Evolutionary conservation across 441 rosid species (phyloP), one percentile per base, ranked within the genome.

Genomic region (Gossypium aridum): DNA sequence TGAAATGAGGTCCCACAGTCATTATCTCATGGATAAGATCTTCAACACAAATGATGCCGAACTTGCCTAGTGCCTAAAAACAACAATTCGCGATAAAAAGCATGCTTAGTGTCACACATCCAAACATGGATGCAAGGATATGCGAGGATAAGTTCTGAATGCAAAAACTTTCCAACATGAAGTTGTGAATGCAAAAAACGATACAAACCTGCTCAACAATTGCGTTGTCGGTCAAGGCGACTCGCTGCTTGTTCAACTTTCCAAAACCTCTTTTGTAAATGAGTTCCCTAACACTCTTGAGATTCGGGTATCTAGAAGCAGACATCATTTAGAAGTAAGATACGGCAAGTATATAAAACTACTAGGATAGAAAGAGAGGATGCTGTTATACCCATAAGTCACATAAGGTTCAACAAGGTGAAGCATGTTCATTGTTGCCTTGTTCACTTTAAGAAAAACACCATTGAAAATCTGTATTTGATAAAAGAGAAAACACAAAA

Each of bases 1-100:
- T 89, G 71, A 92, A 92, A 75, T 90, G 91, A 26, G 95, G 95
- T 2, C 95, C 97, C n/a, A 90, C 93, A 0, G 87, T 89, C 90
- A 89, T 81, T 60, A 92, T 89, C 84, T 92, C 95, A n/a, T 90
- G 92, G 76, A 92, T 87, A 0, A 92, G 85, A 82, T 87, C 97
- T 74, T 92, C 93, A 37, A 80, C 72, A 65, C 90, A 90, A 70
- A 92, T 82, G 26, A 90, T 92, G 37, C 88, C 97, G 62, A 75
- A 49, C 77, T 85, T 88, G 3, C 95, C 96, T 49, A 92, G 74
- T 51, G 55, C 1, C 19, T 5, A 51, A 13, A n/a, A n/a, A n/a
- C n/a, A n/a, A n/a, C n/a, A n/a, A n/a, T n/a, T n/a, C n/a, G n/a
- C n/a, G n/a, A n/a, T n/a, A n/a, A n/a, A n/a, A n/a, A n/a, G n/a